Base-by-base conservation (phyloP, 768 basidiomycete genomes). In the Termitomyces sp. region DNA sequence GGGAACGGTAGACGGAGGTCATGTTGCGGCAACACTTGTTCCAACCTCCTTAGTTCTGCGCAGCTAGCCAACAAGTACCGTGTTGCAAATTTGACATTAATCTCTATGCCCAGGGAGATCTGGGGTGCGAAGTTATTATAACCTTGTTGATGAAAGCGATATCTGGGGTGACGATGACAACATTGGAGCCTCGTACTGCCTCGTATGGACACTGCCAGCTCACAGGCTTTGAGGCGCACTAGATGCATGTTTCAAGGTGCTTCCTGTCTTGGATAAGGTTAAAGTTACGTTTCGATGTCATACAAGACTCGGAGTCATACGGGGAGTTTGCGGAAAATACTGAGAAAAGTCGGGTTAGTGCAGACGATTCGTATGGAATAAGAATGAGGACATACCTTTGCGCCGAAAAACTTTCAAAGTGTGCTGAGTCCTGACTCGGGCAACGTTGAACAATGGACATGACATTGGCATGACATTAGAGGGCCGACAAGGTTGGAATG, bases 1-100 rank as follows among this genome's bases (percentile, higher is more conserved):
- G 77, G 77, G 40, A 70, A 74, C 0, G 76, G 74, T 35, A 79
- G 63, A 32, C 67, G 58, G 9, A 73, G 55, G 38, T 77, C 70
- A 49, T 79, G 78, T 58, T 79, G 78, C 7, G 78, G 78, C 20
- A 79, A 66, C 15, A 66, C 60, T 28, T 60, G 57, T 63, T 79
- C 74, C 68, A 68, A 74, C 46, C 66, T 54, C 60, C 66, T 66
- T n/a, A 78, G 49, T 52, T 63, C 55, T 32, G 24, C 22, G 12
- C 46, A 49, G 24, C 24, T n/a, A 49, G 7, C 48, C 24, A 24
- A 16, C 6, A 8, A 16, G 6, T 13, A 13, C 39, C 39, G 8
- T 11, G 28, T 35, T 20, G 2, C 50, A 51, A 2, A 5, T 15
- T 48, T 24, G 22, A 48, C 46, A 42, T n/a, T 42, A 42, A 2